Conservation (phyloP, 257 asterid species). For the Nicotiana obtusifolia region DNA sequence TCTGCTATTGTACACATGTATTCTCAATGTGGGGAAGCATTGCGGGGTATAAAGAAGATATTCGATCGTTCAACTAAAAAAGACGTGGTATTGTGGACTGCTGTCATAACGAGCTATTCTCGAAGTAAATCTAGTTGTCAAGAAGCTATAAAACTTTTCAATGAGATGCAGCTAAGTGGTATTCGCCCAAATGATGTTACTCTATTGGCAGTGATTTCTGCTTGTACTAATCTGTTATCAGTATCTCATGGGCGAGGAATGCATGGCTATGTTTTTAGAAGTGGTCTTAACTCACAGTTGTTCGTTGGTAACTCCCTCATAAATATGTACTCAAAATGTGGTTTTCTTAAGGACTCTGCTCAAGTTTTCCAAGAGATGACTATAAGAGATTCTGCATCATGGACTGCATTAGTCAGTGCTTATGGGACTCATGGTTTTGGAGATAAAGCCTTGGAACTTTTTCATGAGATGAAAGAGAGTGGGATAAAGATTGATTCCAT, state of each 20-base stretch:
- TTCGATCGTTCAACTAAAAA: constrained; percentile 40
- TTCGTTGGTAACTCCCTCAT: constrained; percentile 57
- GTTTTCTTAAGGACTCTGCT: constrained; percentile 41
- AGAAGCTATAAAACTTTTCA: constrained; percentile 50
- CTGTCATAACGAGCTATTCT: constrained; percentile 53
- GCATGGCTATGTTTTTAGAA: constrained; percentile 46
- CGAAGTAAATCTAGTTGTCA: constrained; percentile 25
- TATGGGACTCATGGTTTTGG: constrained; percentile 55
- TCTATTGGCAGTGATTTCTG: constrained; percentile 48
- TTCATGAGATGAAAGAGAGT: constrained; percentile 37
- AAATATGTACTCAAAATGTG: constrained; percentile 69
- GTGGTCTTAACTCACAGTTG: constrained; percentile 33
- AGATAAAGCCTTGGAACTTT: constrained; percentile 43
- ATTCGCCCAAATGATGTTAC: constrained; percentile 49
- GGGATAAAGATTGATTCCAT: constrained; percentile 45
- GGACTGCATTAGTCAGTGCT: constrained; percentile 55
- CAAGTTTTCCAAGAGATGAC: constrained; percentile 44
- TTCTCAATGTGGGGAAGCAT: constrained; percentile 30
- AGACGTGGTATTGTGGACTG: constrained; percentile 72
- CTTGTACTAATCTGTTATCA: constrained; percentile 43
- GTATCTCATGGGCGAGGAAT: constrained; percentile 30
- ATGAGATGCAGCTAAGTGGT: constrained; percentile 48
- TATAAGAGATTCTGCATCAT: constrained; percentile 48
- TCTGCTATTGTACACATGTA: constrained; percentile 53
- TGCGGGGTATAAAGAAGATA: constrained; percentile 34